Evolutionary conservation across 1,284 basidiomycete species (phyloP).

Genomic region (Baeospora myosura): DNA sequence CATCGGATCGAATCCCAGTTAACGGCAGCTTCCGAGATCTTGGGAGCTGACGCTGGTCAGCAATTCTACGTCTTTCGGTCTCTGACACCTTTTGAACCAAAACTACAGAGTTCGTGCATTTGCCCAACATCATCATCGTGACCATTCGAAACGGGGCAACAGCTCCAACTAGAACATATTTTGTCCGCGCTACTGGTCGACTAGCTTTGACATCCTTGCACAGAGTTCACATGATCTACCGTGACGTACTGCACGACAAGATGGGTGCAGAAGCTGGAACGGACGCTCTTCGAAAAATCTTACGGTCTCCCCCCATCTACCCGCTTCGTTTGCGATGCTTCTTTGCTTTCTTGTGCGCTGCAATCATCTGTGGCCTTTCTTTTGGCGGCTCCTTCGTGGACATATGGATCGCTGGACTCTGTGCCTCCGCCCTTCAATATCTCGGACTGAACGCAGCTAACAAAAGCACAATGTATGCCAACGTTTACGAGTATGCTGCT

Average conservation of each 20-base stretch:
- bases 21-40: slow-evolving; percentile 37
- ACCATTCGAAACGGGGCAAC: slow-evolving; percentile 63
- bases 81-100: not conserved
- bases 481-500: slow-evolving; percentile 78
- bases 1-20: slow-evolving; percentile 83
- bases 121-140: slow-evolving; percentile 74
- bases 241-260: slow-evolving; percentile 71
- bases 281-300: slow-evolving; percentile 47
- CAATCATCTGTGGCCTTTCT: slow-evolving; percentile 72
- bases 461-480: slow-evolving; percentile 79
- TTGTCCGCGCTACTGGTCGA: slow-evolving; percentile 68
- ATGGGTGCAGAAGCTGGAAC: slow-evolving; percentile 62
- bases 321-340: slow-evolving; percentile 54
- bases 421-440: slow-evolving; percentile 66
- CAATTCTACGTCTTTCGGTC: slow-evolving; percentile 2
- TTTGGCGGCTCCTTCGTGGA: slow-evolving; percentile 81
- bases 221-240: slow-evolving; percentile 68
- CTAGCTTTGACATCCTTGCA: slow-evolving; percentile 70
- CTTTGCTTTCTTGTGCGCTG: slow-evolving; percentile 67
- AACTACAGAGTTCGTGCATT: slow-evolving; percentile 68
- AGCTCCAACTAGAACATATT: slow-evolving; percentile 62
- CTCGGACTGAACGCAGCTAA: slow-evolving; percentile 71
- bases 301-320: slow-evolving; percentile 58
- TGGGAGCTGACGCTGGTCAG: slow-evolving; percentile 36
- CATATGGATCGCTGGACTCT: slow-evolving; percentile 71